These are phyloP conservation scores for Blastomyces percursus DNA, from an alignment of 2,329 filamentous ascomycete genomes.

Conservation along the genomic window DNA sequence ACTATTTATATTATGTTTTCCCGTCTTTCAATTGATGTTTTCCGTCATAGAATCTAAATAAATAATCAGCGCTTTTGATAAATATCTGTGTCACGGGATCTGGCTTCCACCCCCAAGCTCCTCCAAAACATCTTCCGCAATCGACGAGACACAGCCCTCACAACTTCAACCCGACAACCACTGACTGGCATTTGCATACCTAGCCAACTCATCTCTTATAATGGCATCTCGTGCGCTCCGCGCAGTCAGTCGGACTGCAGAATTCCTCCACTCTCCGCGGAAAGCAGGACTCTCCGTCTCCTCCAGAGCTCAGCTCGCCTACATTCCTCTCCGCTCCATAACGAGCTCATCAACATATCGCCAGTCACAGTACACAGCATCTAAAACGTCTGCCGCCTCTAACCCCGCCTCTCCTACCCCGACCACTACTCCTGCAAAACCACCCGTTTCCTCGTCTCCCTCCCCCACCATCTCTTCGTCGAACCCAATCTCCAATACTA, in stretches of 20 bases:
- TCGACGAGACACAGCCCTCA: neutral
- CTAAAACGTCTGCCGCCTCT: neutral
- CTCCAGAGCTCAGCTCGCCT: conserved; percentile 11
- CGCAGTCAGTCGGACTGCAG: conserved; percentile 8
- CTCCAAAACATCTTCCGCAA: neutral
- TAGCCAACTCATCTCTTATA: conserved; percentile 1
- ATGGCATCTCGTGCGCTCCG: conserved; percentile 7
- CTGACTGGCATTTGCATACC: neutral
- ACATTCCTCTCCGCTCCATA: conserved; percentile 8
- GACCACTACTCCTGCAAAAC: conserved; percentile 9
- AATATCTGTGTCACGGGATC: neutral
- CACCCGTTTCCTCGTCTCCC: neutral
- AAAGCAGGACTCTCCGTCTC: neutral
- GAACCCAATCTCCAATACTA: conserved; percentile 5
- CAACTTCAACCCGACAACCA: neutral
- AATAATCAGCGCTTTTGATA: too few relatives aligned
- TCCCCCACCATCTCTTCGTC: conserved; percentile 4
- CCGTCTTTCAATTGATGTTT: neutral
- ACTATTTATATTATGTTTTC: neutral
- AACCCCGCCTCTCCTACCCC: conserved; percentile 4
- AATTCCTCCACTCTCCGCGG: conserved; percentile 6
- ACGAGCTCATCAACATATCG: conserved; percentile 12
- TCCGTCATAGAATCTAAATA: neutral
- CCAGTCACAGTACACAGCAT: conserved; percentile 8
- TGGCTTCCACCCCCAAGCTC: neutral